Evolutionary conservation across 2,329 filamentous ascomycete genomes (phyloP).

Genomic region (Dryadomyces quercivorus): DNA sequence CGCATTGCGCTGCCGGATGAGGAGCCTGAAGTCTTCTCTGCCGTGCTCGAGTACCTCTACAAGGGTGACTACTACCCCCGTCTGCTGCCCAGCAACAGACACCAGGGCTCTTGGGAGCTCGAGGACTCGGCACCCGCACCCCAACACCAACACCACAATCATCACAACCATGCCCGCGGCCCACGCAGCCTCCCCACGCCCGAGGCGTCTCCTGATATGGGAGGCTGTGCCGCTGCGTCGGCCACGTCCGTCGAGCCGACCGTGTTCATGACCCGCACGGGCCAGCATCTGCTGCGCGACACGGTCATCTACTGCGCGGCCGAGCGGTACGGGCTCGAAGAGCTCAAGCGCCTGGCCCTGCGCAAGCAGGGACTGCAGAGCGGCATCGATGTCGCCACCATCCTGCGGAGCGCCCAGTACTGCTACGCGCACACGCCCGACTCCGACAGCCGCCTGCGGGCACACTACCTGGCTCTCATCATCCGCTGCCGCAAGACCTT

Average conservation of each 20-base stretch:
- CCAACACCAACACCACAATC: slow-evolving; percentile 35
- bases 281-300: slow-evolving; percentile 73
- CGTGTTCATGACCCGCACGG: slow-evolving; percentile 63
- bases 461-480: slow-evolving; percentile 94
- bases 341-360: slow-evolving; percentile 81
- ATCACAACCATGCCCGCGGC: slow-evolving; percentile 8
- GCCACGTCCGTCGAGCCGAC: slow-evolving; percentile 51
- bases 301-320: slow-evolving; percentile 91
- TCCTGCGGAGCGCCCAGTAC: slow-evolving; percentile 86
- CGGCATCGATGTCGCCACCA: slow-evolving; percentile 83
- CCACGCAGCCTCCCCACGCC: slow-evolving; percentile 22
- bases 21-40: slow-evolving; percentile 88
- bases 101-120: slow-evolving; percentile 78
- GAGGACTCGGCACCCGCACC: slow-evolving; percentile 51
- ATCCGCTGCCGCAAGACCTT: slow-evolving; percentile 96
- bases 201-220: slow-evolving; percentile 35
- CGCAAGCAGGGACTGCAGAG: slow-evolving; percentile 90
- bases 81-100: slow-evolving; percentile 78
- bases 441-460: slow-evolving; percentile 81
- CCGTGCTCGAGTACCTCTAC: slow-evolving; percentile 92
- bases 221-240: neutral
- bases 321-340: slow-evolving; percentile 80
- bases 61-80: slow-evolving; percentile 93
- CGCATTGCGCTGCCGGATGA: slow-evolving; percentile 61
- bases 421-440: slow-evolving; percentile 93